Evolutionary conservation across 2,329 filamentous ascomycete genomes (phyloP).

Genomic region (Neonectria neomacrospora): DNA sequence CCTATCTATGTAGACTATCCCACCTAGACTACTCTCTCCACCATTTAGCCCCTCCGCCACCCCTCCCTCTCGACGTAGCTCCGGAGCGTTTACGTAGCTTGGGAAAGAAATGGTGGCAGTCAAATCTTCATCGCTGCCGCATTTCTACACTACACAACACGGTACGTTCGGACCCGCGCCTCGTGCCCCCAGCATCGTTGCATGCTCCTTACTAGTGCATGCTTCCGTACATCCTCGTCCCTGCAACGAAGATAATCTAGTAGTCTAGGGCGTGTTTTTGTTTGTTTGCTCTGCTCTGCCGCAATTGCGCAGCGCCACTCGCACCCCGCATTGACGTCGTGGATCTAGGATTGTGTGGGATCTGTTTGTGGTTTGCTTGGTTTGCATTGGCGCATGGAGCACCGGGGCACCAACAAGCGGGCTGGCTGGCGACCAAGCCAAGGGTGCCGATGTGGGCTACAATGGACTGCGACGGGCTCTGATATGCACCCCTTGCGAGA

Average conservation of each 20-base stretch:
- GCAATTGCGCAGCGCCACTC: constrained; percentile 17
- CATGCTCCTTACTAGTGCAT: constrained; percentile 9
- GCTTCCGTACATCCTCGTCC: constrained; percentile 19
- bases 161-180: constrained; percentile 25
- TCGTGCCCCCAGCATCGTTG: constrained; percentile 17
- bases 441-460: background rate
- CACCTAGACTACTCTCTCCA: constrained; percentile 13
- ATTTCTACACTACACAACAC: constrained; percentile 1
- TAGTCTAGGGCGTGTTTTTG: constrained; percentile 1
- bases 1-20: constrained; percentile 13
- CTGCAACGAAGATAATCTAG: background rate
- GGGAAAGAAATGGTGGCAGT: background rate
- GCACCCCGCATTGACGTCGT: constrained; percentile 30
- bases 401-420: background rate
- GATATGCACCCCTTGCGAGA: background rate
- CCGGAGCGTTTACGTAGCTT: background rate
- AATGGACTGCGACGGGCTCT: background rate
- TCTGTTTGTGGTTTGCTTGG: constrained; percentile 9
- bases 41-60: constrained; percentile 9
- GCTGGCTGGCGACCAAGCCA: background rate
- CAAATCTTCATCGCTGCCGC: constrained; percentile 2
- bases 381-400: background rate
- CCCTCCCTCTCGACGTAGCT: constrained; percentile 1
- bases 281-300: constrained; percentile 10
- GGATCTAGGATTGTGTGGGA: constrained; percentile 5